phyloP scores from a whole-genome alignment of 1,284 basidiomycete genomes.

The Phlebopus sp. region DNA sequence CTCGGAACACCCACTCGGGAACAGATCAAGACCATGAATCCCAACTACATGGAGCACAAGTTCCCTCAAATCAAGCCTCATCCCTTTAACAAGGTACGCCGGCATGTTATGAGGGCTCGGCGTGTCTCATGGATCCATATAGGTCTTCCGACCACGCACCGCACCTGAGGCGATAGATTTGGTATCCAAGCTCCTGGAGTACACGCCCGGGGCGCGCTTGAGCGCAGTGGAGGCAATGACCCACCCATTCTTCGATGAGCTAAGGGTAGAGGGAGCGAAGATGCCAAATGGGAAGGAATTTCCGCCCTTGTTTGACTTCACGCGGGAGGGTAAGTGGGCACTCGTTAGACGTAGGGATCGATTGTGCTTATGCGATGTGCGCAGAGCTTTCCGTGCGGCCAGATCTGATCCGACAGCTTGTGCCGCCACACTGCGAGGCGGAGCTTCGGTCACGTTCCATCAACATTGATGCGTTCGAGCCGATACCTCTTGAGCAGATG shows the following conservation, averaged over 20 bases:
- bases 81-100: conserved; percentile 82
- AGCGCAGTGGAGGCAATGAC: conserved; percentile 93
- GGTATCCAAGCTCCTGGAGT: conserved; percentile 93
- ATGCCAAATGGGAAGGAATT: conserved; percentile 98
- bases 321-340: conserved; percentile 79
- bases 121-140: conserved; percentile 16
- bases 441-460: conserved; percentile 87
- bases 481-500: conserved; percentile 91
- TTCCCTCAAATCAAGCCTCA: conserved; percentile 99
- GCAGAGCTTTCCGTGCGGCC: conserved; percentile 94
- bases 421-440: conserved; percentile 86
- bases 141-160: conserved; percentile 99
- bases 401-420: conserved; percentile 88
- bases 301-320: conserved; percentile 94
- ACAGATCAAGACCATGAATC: conserved; percentile 99
- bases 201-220: conserved; percentile 91
- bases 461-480: conserved; percentile 87
- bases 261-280: conserved; percentile 83
- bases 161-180: conserved; percentile 95
- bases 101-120: neutral
- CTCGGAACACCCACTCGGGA: conserved; percentile 97
- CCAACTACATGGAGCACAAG: conserved; percentile 99
- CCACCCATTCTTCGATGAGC: conserved; percentile 97
- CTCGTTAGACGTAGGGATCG: neutral
- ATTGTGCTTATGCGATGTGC: conserved; percentile 8